Percentiles rank a stretch among this genome's conserved stretches.
Conservation (phyloP, 2,329 filamentous ascomycete species). For the Fusarium concolor region DNA sequence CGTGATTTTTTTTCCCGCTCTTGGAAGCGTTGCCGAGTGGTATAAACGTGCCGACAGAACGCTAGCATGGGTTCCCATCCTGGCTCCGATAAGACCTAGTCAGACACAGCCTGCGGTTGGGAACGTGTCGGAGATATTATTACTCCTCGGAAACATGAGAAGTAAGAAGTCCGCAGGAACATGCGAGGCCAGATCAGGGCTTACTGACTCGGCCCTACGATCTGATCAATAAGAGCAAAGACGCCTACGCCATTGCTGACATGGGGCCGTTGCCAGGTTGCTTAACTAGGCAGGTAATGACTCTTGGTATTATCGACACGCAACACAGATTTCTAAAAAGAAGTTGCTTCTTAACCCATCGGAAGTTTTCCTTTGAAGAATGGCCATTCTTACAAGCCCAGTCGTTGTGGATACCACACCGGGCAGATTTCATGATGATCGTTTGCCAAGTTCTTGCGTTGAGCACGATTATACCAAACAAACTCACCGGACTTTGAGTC, state of each 20-base stretch:
- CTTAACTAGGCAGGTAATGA: background rate
- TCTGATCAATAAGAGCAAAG: background rate
- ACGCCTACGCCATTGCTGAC: constrained; percentile 2
- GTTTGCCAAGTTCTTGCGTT: background rate
- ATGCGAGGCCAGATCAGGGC: background rate
- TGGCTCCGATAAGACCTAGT: background rate
- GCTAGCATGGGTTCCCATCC: background rate
- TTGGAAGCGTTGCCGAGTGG: constrained; percentile 14
- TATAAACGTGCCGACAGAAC: background rate
- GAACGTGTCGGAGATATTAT: background rate
- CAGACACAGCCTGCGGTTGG: constrained; percentile 3
- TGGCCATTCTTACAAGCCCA: background rate
- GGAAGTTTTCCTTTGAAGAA: background rate
- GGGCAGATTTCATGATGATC: background rate
- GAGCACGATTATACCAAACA: background rate
- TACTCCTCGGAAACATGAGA: background rate
- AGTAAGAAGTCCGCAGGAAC: background rate
- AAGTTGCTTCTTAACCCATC: background rate
- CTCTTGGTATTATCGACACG: background rate
- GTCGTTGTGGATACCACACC: background rate
- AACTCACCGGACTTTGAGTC: background rate
- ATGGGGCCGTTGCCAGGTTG: background rate
- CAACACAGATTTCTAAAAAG: background rate
- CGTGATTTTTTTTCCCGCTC: background rate
- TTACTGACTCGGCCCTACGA: constrained; percentile 23